Base-by-base conservation (phyloP, 495 filamentous ascomycete species). In the Usnea hakonensis region DNA sequence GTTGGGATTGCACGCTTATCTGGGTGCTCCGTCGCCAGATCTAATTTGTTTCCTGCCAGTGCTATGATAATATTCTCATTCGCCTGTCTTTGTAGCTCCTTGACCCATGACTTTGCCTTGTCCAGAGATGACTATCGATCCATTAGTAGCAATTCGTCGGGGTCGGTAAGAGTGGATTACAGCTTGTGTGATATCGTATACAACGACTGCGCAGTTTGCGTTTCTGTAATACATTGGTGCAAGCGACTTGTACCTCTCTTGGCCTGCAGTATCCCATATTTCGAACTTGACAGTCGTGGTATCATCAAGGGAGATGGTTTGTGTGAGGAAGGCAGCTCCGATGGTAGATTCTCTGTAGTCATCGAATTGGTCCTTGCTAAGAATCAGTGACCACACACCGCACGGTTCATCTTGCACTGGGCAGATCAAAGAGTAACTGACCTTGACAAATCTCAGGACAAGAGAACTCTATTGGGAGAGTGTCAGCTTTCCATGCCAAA, bases 11-110 rank as follows among this genome's bases (percentile, higher is more conserved):
- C 95, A 67, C 94, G 87, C 83, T 97, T 97, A 72, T 94, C 90
- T 30, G 93, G 92, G 64, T 87, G 85, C 68, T 91, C 90, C 56
- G 83, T 87, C 55, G 95, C 94, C 64, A 98, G 78, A 82, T 98
- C 94, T 65, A 95, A 76, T 78, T 98, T 98, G 82, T 98, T 98
- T 52, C 94, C 94, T 35, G 95, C 94, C 30, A 98, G 83, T 35
- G 94, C 94, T 73, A 98, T 98, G 69, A 98, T 90, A 74, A 98
- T 97, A 75, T 97, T 97, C 77, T 97, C 94, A 77, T 97, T 97
- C 44, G 95, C 95, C 79, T 98, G 94, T 63, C 94, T 85, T 76
- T 98, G 95, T 40, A 98, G 84, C 70, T 98, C 95, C 76, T 97
- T 97, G n/a, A 98, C 91, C 94, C 94, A 98, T 36, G 91, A 86